These are phyloP conservation scores for Daldinia vernicosa DNA, from an alignment of 495 filamentous ascomycete species.

Conservation along the genomic window DNA sequence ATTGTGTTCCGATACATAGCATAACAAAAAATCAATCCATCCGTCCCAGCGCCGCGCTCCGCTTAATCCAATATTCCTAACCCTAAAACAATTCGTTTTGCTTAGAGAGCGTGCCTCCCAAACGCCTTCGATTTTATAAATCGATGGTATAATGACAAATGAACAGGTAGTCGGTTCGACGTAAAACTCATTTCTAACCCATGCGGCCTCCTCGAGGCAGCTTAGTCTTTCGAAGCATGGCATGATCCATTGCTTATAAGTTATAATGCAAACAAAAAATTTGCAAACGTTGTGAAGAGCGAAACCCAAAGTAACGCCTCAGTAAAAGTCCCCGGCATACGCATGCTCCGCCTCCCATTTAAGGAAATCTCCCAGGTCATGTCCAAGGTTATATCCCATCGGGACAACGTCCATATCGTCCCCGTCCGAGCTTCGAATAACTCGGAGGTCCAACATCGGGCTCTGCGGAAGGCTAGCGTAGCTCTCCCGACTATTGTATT, in stretches of 20 bases:
- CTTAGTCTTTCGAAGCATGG: constrained; percentile 1
- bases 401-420: constrained; percentile 56
- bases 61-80: not conserved
- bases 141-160: constrained; percentile 35
- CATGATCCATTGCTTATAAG: not conserved
- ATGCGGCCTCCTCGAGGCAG: not conserved
- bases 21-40: not conserved
- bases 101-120: constrained; percentile 20
- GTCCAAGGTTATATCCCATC: constrained; percentile 64
- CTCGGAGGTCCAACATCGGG: constrained; percentile 59
- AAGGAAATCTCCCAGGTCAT: constrained; percentile 62
- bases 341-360: constrained; percentile 59
- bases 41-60: constrained; percentile 32
- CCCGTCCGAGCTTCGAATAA: constrained; percentile 50
- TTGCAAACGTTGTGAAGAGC: not conserved
- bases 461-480: constrained; percentile 57
- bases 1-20: constrained; percentile 2
- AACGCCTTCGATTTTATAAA: constrained; percentile 23
- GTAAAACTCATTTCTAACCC: constrained; percentile 12
- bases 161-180: constrained; percentile 20
- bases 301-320: constrained; percentile 20
- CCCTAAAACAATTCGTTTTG: constrained; percentile 7
- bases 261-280: not conserved
- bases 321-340: constrained; percentile 45
- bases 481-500: constrained; percentile 43